Conservation (phyloP, 176 grass and related monocot genomes). For the Juncus effusus region DNA sequence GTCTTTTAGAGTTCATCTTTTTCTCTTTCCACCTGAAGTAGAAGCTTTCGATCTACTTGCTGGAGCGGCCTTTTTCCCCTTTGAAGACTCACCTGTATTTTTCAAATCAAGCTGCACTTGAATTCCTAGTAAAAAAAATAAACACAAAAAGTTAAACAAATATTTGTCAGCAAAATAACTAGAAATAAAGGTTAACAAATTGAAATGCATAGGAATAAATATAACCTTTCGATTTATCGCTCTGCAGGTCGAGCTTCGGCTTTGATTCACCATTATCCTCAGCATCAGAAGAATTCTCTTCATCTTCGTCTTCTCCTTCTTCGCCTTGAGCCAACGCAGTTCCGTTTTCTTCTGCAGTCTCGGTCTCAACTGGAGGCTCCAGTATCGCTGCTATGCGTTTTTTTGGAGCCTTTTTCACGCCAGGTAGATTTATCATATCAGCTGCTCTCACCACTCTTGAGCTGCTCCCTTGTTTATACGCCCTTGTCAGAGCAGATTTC, state of each 20-base stretch:
- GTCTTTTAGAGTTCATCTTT: constrained; percentile 33
- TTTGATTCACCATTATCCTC: constrained; percentile 25
- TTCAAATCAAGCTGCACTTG: constrained; percentile 91
- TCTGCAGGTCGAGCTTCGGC: constrained; percentile 71
- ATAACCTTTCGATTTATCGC: constrained; percentile 77
- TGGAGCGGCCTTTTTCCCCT: constrained; percentile 52
- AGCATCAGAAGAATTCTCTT: constrained; percentile 49
- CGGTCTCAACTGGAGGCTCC: constrained; percentile 72
- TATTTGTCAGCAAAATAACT: background rate
- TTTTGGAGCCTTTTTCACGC: constrained; percentile 80
- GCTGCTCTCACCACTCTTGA: constrained; percentile 71
- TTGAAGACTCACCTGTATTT: constrained; percentile 30
- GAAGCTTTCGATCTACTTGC: constrained; percentile 40
- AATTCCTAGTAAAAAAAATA: constrained; percentile 46
- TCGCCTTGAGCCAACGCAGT: constrained; percentile 49
- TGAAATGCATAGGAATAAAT: background rate
- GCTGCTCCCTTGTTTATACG: constrained; percentile 90
- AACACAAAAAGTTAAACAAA: background rate
- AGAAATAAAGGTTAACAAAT: background rate
- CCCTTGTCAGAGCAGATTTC: constrained; percentile 87
- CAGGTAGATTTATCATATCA: constrained; percentile 77
- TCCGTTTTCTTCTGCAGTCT: constrained; percentile 72
- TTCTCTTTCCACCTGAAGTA: constrained; percentile 66
- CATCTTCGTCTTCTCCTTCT: constrained; percentile 63
- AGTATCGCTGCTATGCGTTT: constrained; percentile 90